phyloP scores from a whole-genome alignment of 2,329 filamentous ascomycete species.

The Daldinia sp. region DNA sequence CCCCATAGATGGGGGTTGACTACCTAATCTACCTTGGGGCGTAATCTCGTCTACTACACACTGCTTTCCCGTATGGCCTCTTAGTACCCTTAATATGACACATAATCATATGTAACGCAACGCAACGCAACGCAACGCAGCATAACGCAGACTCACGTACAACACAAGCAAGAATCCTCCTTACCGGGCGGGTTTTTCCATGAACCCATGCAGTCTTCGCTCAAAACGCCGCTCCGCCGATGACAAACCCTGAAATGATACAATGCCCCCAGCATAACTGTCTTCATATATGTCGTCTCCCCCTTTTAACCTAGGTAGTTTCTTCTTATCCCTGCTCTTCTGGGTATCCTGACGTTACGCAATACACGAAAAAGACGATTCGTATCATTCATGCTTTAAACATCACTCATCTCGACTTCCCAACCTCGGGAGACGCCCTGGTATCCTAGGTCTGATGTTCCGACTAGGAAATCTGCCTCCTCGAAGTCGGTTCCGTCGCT shows the following conservation, averaged over 20 bases:
- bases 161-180: no score
- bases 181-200: slow-evolving; percentile 1
- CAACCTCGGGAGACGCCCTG: slow-evolving; percentile 36
- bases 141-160: neutral
- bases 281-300: neutral
- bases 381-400: slow-evolving; percentile 24
- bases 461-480: slow-evolving; percentile 72
- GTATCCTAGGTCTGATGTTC: slow-evolving; percentile 25
- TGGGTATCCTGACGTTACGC: neutral
- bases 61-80: neutral
- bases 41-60: no score
- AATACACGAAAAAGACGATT: neutral
- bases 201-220: slow-evolving; percentile 14
- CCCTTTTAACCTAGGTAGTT: neutral
- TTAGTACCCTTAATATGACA: slow-evolving; percentile 5
- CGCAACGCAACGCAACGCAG: slow-evolving; percentile 4
- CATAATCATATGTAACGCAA: slow-evolving; percentile 5
- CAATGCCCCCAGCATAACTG: neutral
- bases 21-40: no score
- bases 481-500: slow-evolving; percentile 63
- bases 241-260: slow-evolving; percentile 6
- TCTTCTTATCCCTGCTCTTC: neutral
- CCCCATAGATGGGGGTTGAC: neutral
- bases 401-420: slow-evolving; percentile 54
- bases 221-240: slow-evolving; percentile 7